Evolutionary conservation across 1,284 basidiomycete genomes (phyloP).

Genomic region (Microbotryum lychnidis-dioicae): DNA sequence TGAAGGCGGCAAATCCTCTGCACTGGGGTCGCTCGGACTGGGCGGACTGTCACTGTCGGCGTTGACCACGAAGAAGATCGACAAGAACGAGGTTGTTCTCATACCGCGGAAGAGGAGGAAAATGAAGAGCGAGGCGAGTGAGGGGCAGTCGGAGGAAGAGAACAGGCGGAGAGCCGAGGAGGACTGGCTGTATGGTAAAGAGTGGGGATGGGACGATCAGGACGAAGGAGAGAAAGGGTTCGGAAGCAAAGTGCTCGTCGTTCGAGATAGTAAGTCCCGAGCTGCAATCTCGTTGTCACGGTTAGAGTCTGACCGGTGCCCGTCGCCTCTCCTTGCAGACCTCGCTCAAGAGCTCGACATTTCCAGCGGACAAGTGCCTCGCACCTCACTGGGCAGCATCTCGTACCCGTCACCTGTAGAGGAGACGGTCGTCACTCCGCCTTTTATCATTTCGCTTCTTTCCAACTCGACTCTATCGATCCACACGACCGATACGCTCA

Average conservation of each 20-base stretch:
- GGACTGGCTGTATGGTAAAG: slow-evolving; percentile 42
- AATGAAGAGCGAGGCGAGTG: background rate
- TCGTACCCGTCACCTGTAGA: slow-evolving; percentile 2
- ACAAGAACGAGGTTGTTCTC: slow-evolving; percentile 27
- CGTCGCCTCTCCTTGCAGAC: slow-evolving; percentile 37
- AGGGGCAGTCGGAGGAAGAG: slow-evolving; percentile 5
- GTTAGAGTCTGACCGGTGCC: background rate
- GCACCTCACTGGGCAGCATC: slow-evolving; percentile 38
- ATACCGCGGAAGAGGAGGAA: slow-evolving; percentile 14
- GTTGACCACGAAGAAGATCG: slow-evolving; percentile 18
- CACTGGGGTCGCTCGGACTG: slow-evolving; percentile 1
- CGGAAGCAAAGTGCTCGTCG: slow-evolving; percentile 64
- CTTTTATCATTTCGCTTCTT: slow-evolving; percentile 73
- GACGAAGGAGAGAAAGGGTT: slow-evolving; percentile 51
- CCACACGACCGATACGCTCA: slow-evolving; percentile 64
- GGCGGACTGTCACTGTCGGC: slow-evolving; percentile 9
- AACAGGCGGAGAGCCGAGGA: slow-evolving; percentile 11
- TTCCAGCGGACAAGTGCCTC: slow-evolving; percentile 65
- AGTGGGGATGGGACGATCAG: slow-evolving; percentile 60
- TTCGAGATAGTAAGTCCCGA: slow-evolving; percentile 63
- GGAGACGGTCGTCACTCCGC: slow-evolving; percentile 50
- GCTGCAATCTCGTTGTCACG: background rate
- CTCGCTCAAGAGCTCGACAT: slow-evolving; percentile 62
- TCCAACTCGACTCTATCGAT: slow-evolving; percentile 47
- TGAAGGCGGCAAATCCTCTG: too few species aligned